phyloP scores from a whole-genome alignment of 116 monocot genomes.

The Iris pallida region DNA sequence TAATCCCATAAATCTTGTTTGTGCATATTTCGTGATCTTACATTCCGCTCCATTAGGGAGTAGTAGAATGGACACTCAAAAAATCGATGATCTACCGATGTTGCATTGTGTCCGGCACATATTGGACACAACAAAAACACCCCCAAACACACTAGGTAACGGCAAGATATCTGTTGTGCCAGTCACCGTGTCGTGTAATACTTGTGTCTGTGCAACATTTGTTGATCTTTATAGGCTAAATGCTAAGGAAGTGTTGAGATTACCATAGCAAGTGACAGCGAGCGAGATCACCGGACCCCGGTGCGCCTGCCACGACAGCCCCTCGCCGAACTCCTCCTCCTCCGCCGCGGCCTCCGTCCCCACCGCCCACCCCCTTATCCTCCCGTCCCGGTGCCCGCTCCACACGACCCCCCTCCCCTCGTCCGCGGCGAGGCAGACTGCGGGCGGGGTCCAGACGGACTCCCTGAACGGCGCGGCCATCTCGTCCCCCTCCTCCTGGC shows the following conservation, averaged over 20 bases:
- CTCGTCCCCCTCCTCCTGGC: slow-evolving; percentile 51
- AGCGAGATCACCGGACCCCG: slow-evolving; percentile 60
- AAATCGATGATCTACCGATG: too few species aligned
- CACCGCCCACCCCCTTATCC: neutral
- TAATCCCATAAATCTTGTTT: too few species aligned
- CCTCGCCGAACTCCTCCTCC: slow-evolving; percentile 42
- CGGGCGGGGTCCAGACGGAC: slow-evolving; percentile 38
- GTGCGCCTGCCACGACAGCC: slow-evolving; percentile 79
- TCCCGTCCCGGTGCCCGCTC: slow-evolving; percentile 44
- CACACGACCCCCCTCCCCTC: slow-evolving; percentile 59
- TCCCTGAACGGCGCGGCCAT: slow-evolving; percentile 65
- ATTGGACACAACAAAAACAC: too few species aligned
- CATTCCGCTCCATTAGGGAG: too few species aligned
- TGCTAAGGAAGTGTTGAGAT: neutral
- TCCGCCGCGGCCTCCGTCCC: neutral
- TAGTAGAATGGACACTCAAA: too few species aligned
- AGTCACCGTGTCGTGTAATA: too few species aligned
- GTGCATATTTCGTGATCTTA: too few species aligned
- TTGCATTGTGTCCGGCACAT: too few species aligned
- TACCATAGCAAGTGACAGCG: slow-evolving; percentile 61
- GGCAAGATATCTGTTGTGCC: too few species aligned
- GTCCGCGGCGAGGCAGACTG: slow-evolving; percentile 31
- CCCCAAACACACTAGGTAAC: too few species aligned
- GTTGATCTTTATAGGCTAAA: too few species aligned
- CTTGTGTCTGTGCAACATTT: too few species aligned